Conservation (phyloP, 2,329 filamentous ascomycete genomes). For the Mollisia scopiformis region DNA sequence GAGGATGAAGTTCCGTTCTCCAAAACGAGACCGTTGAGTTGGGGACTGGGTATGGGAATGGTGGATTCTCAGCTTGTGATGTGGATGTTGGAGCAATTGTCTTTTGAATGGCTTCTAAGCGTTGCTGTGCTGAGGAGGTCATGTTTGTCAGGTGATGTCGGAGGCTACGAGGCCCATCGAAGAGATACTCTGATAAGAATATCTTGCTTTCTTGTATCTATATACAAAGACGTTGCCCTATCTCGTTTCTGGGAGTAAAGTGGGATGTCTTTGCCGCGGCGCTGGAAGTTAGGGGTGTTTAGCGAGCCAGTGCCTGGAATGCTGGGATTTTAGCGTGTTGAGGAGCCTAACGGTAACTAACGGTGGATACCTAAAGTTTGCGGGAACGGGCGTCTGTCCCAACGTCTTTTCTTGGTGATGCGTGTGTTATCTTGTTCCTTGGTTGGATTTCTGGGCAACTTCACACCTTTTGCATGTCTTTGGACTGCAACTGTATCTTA, state of each 20-base stretch:
- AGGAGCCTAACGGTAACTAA: not conserved
- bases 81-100: not conserved
- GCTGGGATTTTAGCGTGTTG: not conserved
- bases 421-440: not conserved
- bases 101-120: constrained; percentile 4
- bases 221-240: not conserved
- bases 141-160: not conserved
- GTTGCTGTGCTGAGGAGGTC: not conserved
- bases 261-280: not conserved
- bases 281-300: not conserved
- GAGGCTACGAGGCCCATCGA: not conserved
- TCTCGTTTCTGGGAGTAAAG: not conserved
- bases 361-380: not conserved
- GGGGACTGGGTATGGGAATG: not conserved
- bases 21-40: not conserved
- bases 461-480: too few species aligned
- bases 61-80: not conserved
- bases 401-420: not conserved
- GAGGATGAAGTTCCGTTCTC: not conserved
- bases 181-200: not conserved
- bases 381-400: not conserved
- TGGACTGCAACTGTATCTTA: too few species aligned
- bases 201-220: not conserved
- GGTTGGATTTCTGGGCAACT: not conserved
- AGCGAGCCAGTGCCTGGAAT: not conserved